Evolutionary conservation across 345 rosid species (phyloP).

Genomic region (Arabidopsis suecica): DNA sequence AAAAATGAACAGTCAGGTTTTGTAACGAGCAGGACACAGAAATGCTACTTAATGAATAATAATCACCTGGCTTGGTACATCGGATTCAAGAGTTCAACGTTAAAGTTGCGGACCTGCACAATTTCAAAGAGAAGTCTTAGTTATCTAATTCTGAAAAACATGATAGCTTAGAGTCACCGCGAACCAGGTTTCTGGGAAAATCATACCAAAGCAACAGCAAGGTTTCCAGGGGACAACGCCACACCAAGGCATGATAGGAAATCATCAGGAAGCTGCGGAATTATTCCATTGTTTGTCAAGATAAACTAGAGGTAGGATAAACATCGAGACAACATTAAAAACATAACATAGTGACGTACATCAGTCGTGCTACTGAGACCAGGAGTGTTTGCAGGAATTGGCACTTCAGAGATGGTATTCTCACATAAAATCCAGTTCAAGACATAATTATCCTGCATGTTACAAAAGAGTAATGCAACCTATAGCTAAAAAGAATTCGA

Average conservation of each 20-base stretch:
- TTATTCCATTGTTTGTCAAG: slow-evolving; percentile 32
- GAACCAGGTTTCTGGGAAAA: slow-evolving; percentile 23
- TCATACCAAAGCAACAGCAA: slow-evolving; percentile 79
- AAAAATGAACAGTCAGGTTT: slow-evolving; percentile 6
- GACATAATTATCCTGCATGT: slow-evolving; percentile 76
- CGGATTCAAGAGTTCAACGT: slow-evolving; percentile 68
- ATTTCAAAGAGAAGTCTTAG: slow-evolving; percentile 25
- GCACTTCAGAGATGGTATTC: slow-evolving; percentile 64
- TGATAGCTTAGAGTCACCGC: slow-evolving; percentile 19
- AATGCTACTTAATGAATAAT: slow-evolving; percentile 7
- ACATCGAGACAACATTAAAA: slow-evolving; percentile 12
- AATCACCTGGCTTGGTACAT: slow-evolving; percentile 89
- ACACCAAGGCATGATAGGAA: slow-evolving; percentile 83
- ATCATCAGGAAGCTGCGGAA: slow-evolving; percentile 79
- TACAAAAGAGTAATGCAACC: slow-evolving; percentile 21
- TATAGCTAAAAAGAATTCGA: slow-evolving; percentile 3
- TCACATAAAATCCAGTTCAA: slow-evolving; percentile 72
- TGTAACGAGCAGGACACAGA: slow-evolving; percentile 10
- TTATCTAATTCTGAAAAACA: slow-evolving; percentile 3
- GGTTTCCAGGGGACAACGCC: slow-evolving; percentile 82
- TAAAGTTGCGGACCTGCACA: slow-evolving; percentile 82
- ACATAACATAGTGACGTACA: slow-evolving; percentile 53
- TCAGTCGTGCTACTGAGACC: slow-evolving; percentile 64
- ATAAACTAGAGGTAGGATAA: slow-evolving; percentile 26
- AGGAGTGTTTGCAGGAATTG: slow-evolving; percentile 65